These are phyloP conservation scores for Cardamine resedifolia DNA, from an alignment of 345 rosid species.

Conservation along the genomic window DNA sequence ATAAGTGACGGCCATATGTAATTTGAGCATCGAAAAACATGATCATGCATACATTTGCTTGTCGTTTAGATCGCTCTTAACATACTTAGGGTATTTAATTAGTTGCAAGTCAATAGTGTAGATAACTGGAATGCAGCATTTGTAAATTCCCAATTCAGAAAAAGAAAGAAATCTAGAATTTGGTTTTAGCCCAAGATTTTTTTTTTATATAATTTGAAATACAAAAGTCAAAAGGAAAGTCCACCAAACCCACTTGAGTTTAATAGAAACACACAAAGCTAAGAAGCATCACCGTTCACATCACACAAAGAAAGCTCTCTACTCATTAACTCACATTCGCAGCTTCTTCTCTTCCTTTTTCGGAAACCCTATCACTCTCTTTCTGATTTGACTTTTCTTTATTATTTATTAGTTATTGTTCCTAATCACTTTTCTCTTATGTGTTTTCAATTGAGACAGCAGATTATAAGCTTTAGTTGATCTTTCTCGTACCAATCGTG, in stretches of 20 bases:
- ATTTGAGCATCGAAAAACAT: neutral
- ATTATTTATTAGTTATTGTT: neutral
- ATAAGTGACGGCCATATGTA: neutral
- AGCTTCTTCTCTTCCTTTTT: slow-evolving; percentile 35
- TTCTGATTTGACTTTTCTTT: slow-evolving; percentile 36
- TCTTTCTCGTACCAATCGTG: slow-evolving; percentile 11
- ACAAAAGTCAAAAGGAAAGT: slow-evolving; percentile 31
- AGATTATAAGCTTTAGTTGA: slow-evolving; percentile 1
- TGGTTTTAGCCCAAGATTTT: neutral
- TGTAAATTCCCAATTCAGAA: neutral
- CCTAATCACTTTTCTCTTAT: slow-evolving; percentile 25
- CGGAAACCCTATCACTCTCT: slow-evolving; percentile 27
- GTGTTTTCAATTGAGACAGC: slow-evolving; percentile 25
- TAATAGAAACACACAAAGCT: slow-evolving; percentile 32
- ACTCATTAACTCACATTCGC: slow-evolving; percentile 28
- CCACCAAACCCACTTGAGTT: slow-evolving; percentile 38
- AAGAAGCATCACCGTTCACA: slow-evolving; percentile 38
- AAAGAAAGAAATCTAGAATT: neutral
- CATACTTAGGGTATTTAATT: neutral
- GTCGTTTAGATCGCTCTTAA: neutral
- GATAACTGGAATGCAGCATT: neutral
- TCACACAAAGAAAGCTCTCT: slow-evolving; percentile 22
- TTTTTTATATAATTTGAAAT: neutral
- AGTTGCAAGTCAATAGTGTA: neutral
- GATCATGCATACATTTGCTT: neutral